Base-by-base conservation (phyloP, 768 basidiomycete genomes). In the Hygrophoropsis aurantiaca region DNA sequence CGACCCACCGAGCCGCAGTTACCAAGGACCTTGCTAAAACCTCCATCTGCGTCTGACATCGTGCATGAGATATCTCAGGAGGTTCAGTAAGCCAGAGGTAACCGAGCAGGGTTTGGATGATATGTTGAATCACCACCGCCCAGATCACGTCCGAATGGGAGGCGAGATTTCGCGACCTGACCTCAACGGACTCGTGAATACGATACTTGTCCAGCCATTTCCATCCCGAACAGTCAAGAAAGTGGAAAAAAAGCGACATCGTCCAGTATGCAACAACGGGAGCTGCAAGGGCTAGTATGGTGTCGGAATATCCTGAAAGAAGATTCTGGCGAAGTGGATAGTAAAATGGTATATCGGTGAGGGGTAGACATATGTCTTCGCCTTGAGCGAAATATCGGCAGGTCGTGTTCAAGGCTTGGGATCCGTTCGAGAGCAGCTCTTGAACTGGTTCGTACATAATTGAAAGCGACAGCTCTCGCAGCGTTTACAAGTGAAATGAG, bases 231-330 rank as follows among this genome's bases (percentile, higher is more conserved):
- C 72, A 68, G 69, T 99, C 97, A 57, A 99, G 75, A 36, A 67
- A 61, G 64, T 93, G 85, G 72, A 97, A 98, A 63, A 89, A 65
- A 41, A 86, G 69, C 3, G 91, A 91, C 34, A 84, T 65, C 2
- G 68, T 53, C 95, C 97, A 99, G 72, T 98, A 97, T 4, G 81
- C 82, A 45, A 87, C 48, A 44, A 97, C 59, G 0, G 95, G 95
- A 2, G 82, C 77, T 4, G 81, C 74, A 38, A 95, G 72, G 15
- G 90, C 79, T 20, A 94, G 71, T 52, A 77, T 54, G 50, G 81
- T 72, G 71, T 98, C 95, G 1, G 87, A 75, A 42, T 94, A 51
- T 26, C 71, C 64, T 6, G 79, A 68, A 23, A 94, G 36, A 39
- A 86, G 60, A 2, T 70, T 62, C 15, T 70, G 66, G 21, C 73